Base-by-base conservation (phyloP, 2,329 filamentous ascomycete species). In the Claviceps monticola region DNA sequence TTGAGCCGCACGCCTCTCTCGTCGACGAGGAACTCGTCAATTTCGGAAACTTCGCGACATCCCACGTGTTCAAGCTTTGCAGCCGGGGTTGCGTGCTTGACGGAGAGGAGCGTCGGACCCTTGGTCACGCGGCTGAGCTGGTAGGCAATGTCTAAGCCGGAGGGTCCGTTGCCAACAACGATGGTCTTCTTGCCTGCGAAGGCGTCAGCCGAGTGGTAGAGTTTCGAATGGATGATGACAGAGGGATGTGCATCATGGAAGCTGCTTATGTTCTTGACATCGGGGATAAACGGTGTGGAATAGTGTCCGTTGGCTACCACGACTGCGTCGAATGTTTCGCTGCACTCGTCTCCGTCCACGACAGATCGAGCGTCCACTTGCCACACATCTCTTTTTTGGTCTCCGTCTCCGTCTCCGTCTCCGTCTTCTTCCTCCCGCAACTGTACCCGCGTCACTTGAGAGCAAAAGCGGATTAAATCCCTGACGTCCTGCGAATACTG, bases 131-230 rank as follows among this genome's bases (percentile, higher is more conserved):
- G 62, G 48, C 75, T 78, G 58, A 96, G 84, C 63, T 96, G 91
- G 2, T 74, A 69, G 16, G 84, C 83, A 59, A 97, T 88, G 61
- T 97, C 91, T 16, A 88, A 69, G 0, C 88, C 91, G 0, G 88
- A 95, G 0, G 89, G 85, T 0, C 84, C 84, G 60, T 88, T 93
- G 9, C 91, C 91, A 0, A 96, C 81, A 0, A 96, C 76, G 5
- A 96, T 66, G 11, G 93, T 86, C 65, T 87, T 94, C 64, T 86
- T 85, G 50, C 71, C 74, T 1, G 64, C 62, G 60, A 83, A 95
- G 0, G 70, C 61, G 17, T 79, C 74, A 0, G 86, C 77, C 0
- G 68, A 74, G 42, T 89, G 82, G 62, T 89, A 97, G 53, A 81
- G 80, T 64, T 93, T 95, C 1, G 89, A 88, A 66, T 93, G 87